Conservation (phyloP, 2,329 filamentous ascomycete genomes). For the Dendrostoma leiphaemia region DNA sequence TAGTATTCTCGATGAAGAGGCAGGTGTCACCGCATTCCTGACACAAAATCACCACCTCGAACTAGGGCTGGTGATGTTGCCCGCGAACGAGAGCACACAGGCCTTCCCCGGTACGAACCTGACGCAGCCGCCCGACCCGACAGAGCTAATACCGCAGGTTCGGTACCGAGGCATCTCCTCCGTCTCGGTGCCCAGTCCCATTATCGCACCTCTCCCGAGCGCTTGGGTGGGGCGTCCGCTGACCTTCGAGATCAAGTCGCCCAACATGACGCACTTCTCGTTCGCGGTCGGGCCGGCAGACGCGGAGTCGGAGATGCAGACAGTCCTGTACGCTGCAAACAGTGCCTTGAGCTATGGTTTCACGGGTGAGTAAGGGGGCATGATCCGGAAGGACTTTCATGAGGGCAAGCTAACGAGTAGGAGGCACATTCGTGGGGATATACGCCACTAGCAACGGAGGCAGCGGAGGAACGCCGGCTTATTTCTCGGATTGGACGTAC, state of each 20-base stretch:
- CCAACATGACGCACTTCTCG: conserved; percentile 44
- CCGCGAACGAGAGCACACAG: conserved; percentile 25
- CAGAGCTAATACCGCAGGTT: conserved; percentile 35
- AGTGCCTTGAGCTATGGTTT: conserved; percentile 38
- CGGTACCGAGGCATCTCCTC: conserved; percentile 44
- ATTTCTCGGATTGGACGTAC: conserved; percentile 48
- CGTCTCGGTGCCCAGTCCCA: conserved; percentile 34
- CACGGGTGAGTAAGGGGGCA: conserved; percentile 39
- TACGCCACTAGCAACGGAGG: conserved; percentile 53
- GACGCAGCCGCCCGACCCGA: conserved; percentile 10
- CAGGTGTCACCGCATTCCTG: conserved; percentile 51
- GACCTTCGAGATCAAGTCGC: conserved; percentile 39
- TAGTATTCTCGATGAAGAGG: conserved; percentile 40
- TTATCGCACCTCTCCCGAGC: conserved; percentile 36
- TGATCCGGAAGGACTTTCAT: too few species aligned
- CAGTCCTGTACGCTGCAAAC: conserved; percentile 32
- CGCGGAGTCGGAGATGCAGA: conserved; percentile 29
- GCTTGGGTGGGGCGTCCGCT: conserved; percentile 34
- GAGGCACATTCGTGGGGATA: conserved; percentile 47
- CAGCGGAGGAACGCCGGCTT: conserved; percentile 40
- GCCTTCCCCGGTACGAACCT: conserved; percentile 20
- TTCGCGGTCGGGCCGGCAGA: conserved; percentile 36
- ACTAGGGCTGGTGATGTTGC: conserved; percentile 39
- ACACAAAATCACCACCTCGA: conserved; percentile 53
- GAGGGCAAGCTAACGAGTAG: not conserved